Evolutionary conservation across 352 stramenopile species (phyloP).

Genomic region (Phytophthora pini): DNA sequence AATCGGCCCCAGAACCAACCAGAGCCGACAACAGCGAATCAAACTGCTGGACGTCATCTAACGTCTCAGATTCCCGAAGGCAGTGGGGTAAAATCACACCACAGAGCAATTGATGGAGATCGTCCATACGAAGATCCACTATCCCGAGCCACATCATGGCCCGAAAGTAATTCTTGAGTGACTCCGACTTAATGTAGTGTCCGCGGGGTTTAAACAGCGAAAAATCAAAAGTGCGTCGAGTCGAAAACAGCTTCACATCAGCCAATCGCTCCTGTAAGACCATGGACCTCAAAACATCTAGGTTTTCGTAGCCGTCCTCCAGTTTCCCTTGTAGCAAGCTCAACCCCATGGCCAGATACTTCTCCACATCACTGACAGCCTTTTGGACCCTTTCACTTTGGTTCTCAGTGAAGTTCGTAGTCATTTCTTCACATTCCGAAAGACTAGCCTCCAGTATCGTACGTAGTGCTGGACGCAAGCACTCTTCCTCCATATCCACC

Average conservation of each 20-base stretch:
- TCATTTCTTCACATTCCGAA: background rate
- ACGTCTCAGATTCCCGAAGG: conserved; percentile 6
- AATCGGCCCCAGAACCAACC: conserved; percentile 16
- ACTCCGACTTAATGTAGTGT: conserved; percentile 32
- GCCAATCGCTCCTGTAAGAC: background rate
- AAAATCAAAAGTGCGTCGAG: conserved; percentile 21
- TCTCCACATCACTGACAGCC: conserved; percentile 6
- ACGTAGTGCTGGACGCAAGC: conserved; percentile 6
- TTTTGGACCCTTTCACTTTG: conserved; percentile 1
- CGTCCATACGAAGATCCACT: conserved; percentile 22
- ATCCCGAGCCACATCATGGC: conserved; percentile 34
- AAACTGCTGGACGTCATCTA: conserved; percentile 10
- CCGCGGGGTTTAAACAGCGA: conserved; percentile 35
- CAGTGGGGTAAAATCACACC: conserved; percentile 20
- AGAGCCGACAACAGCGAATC: conserved; percentile 23
- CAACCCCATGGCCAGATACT: conserved; percentile 19
- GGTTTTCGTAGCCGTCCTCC: background rate
- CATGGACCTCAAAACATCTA: background rate
- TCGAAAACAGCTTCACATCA: background rate
- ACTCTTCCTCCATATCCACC: conserved; percentile 18
- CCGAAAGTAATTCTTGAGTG: conserved; percentile 25
- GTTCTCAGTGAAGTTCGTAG: background rate
- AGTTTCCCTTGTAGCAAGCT: conserved; percentile 17
- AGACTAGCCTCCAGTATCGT: conserved; percentile 4
- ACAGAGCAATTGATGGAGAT: conserved; percentile 28